phyloP scores from a whole-genome alignment of 78 protist species.

The Mastigamoeba balamuthi region DNA sequence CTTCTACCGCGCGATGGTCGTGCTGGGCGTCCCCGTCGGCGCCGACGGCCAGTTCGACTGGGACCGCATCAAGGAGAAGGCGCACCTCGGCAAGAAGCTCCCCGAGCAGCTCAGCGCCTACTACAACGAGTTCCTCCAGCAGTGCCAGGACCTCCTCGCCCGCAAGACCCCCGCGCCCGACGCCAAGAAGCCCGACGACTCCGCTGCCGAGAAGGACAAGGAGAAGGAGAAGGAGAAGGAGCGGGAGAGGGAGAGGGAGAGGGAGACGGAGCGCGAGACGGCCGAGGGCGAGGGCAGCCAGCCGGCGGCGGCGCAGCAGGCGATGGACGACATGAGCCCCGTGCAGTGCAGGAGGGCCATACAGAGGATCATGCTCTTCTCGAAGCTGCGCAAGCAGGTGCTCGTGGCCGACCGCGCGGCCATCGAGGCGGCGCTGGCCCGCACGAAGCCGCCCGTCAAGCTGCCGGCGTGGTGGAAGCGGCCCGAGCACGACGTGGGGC shows the following conservation, averaged over 20 bases:
- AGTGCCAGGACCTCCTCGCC: slow-evolving; percentile 7
- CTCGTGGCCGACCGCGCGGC: not conserved
- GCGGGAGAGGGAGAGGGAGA: slow-evolving; percentile 1
- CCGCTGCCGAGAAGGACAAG: not conserved
- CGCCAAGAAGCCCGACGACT: slow-evolving; percentile 9
- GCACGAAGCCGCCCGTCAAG: not conserved
- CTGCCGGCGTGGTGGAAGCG: slow-evolving; percentile 36
- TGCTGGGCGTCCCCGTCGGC: slow-evolving; percentile 17
- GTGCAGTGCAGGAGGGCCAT: slow-evolving; percentile 30
- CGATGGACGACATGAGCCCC: slow-evolving; percentile 2
- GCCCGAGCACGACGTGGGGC: slow-evolving; percentile 12
- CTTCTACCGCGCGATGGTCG: slow-evolving; percentile 18
- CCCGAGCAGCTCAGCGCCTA: slow-evolving; percentile 21
- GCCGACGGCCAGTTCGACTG: not conserved
- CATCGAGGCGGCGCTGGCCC: not conserved
- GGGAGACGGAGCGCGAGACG: not conserved
- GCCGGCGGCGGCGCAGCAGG: slow-evolving; percentile 9
- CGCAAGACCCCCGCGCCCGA: slow-evolving; percentile 20
- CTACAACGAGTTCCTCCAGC: slow-evolving; percentile 8
- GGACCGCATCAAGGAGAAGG: slow-evolving; percentile 33
- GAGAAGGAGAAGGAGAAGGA: not conserved
- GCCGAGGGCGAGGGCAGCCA: not conserved
- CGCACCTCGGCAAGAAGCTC: slow-evolving; percentile 21
- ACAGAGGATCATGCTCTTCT: slow-evolving; percentile 20
- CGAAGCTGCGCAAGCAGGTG: not conserved